Conservation (phyloP, 139 green algal species). For the Trebouxia sp. region DNA sequence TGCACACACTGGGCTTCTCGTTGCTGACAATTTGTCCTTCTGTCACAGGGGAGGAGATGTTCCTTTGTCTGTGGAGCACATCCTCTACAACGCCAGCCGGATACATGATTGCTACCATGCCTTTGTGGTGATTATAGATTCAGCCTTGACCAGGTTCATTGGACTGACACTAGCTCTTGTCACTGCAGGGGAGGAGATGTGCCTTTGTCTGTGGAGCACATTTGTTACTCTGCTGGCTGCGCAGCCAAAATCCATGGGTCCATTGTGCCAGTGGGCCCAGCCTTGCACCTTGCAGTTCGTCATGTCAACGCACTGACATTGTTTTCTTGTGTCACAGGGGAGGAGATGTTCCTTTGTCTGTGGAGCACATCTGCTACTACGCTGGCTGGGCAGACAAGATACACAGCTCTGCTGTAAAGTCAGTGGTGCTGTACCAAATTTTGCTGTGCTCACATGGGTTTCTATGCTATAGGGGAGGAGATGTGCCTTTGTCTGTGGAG, state of each 20-base stretch:
- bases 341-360: background rate
- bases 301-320: no score
- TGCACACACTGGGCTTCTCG: no score
- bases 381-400: slow-evolving; percentile 73
- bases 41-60: background rate
- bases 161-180: no score
- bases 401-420: slow-evolving; percentile 63
- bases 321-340: background rate
- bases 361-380: slow-evolving; percentile 68
- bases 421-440: no score
- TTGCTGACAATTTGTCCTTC: no score
- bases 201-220: slow-evolving; percentile 48
- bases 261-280: slow-evolving; percentile 61
- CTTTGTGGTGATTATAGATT: no score
- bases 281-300: no score
- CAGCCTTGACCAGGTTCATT: no score
- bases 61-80: slow-evolving; percentile 46
- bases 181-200: slow-evolving; percentile 1
- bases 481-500: slow-evolving; percentile 34
- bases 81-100: slow-evolving; percentile 62
- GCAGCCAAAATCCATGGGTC: slow-evolving; percentile 74
- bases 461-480: no score
- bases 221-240: slow-evolving; percentile 64
- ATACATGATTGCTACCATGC: slow-evolving; percentile 72
- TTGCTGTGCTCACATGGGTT: no score